Base-by-base conservation (phyloP, 2,329 filamentous ascomycete genomes). In the Aspergillus ustus region DNA sequence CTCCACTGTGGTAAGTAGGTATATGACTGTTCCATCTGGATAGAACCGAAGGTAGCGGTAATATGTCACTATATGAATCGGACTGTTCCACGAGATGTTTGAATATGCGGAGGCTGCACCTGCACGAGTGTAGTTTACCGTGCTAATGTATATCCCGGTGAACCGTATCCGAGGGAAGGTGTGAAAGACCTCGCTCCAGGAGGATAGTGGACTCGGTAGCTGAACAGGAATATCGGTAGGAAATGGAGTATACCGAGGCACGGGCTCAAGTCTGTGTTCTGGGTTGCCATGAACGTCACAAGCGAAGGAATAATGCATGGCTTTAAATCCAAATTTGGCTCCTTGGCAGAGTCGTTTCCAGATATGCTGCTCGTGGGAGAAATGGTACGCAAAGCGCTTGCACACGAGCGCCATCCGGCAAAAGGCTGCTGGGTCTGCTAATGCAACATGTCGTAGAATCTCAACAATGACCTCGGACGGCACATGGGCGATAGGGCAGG, bases 41-140 rank as follows among this genome's bases (percentile, higher is more conserved):
- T 95, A 95, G 81, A 99, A 95, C 57, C 95, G 91, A 3, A 99
- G 85, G 78, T 98, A 99, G 61, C 95, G 92, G 80, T 96, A 99
- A 80, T 98, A 99, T 0, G 95, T 99, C 52, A 99, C 93, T 61
- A 98, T 96, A 74, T 96, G 93, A 40, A 98, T 90, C 8, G 93
- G 93, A 25, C 86, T 89, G 70, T 82, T 83, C 92, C 93, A 97
- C 1, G 91, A 89, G 19, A 90, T 80, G 58, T 88, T 88, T 66
- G 88, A 89, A 63, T 75, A 74, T 20, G 86, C 84, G 3, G 87
- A 89, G 11, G 89, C 84, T 62, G 90, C 90, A 34, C 95, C 95
- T 0, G 92, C 82, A 25, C 95, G 91, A 53, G 92, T 88, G 78
- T 99, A 99, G 80, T 98, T 98, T 62, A 97, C 93, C 0, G 94